Percentiles rank a stretch among this genome's conserved stretches.
Conservation (phyloP, 179 eudicot species). For the Drosera spatulata region DNA sequence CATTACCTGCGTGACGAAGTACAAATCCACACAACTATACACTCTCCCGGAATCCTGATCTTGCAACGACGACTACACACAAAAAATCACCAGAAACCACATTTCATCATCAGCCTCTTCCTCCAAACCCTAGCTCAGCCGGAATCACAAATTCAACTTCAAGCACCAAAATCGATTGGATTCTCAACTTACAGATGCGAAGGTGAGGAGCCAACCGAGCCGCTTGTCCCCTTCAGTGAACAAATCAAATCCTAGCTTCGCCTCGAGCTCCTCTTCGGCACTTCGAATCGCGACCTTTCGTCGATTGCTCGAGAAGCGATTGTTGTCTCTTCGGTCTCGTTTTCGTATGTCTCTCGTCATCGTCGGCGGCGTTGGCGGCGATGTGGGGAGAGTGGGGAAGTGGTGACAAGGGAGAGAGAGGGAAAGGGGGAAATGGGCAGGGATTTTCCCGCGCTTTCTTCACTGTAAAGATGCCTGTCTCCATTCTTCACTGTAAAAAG, state of each 20-base stretch:
- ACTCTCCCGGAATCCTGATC: constrained; percentile 71
- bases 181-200: constrained; percentile 47
- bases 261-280: constrained; percentile 76
- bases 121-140: no score
- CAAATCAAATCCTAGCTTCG: constrained; percentile 65
- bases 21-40: constrained; percentile 90
- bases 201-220: constrained; percentile 94
- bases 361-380: background rate
- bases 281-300: constrained; percentile 32
- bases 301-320: constrained; percentile 19
- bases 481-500: no score
- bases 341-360: constrained; percentile 37
- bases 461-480: no score
- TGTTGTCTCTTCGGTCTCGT: constrained; percentile 17
- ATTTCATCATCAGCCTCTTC: no score
- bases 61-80: constrained; percentile 66
- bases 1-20: constrained; percentile 88
- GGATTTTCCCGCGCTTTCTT: no score
- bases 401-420: constrained; percentile 12
- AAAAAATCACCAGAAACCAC: background rate
- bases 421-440: background rate
- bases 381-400: background rate
- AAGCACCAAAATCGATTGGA: background rate
- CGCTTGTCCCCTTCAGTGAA: constrained; percentile 88
- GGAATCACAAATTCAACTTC: no score